These are phyloP conservation scores for Gossypium gossypioides DNA, from an alignment of 441 rosid species.

Conservation along the genomic window DNA sequence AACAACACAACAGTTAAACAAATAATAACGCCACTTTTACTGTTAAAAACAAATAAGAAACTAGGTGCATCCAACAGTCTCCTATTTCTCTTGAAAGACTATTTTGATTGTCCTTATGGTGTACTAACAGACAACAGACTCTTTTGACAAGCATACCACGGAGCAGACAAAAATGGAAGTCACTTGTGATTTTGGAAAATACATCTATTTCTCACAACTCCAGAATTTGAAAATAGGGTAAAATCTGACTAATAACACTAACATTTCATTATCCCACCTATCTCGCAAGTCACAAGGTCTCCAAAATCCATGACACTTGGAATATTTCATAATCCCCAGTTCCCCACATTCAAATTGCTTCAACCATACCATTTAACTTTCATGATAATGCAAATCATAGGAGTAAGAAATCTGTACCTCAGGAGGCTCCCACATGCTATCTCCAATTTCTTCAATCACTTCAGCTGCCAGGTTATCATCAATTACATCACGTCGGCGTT, in stretches of 20 bases:
- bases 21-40: not conserved
- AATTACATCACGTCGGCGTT: constrained; percentile 64
- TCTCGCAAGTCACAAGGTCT: not conserved
- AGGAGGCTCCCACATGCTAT: constrained; percentile 76
- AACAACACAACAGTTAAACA: not conserved
- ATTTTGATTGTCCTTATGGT: not conserved
- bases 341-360: constrained; percentile 1
- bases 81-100: not conserved
- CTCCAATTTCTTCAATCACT: constrained; percentile 81
- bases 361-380: not conserved
- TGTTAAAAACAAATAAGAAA: not conserved
- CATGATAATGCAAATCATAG: not conserved
- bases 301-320: not conserved
- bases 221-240: not conserved
- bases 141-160: not conserved
- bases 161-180: not conserved
- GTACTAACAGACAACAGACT: not conserved
- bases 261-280: not conserved
- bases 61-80: not conserved
- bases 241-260: not conserved
- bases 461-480: constrained; percentile 78
- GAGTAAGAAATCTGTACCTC: constrained; percentile 43
- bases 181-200: not conserved
- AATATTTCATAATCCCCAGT: constrained; percentile 5
- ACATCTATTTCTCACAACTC: not conserved